These are phyloP conservation scores for Penicillium sp. DNA, from an alignment of 2,329 filamentous ascomycete genomes.

Conservation along the genomic window DNA sequence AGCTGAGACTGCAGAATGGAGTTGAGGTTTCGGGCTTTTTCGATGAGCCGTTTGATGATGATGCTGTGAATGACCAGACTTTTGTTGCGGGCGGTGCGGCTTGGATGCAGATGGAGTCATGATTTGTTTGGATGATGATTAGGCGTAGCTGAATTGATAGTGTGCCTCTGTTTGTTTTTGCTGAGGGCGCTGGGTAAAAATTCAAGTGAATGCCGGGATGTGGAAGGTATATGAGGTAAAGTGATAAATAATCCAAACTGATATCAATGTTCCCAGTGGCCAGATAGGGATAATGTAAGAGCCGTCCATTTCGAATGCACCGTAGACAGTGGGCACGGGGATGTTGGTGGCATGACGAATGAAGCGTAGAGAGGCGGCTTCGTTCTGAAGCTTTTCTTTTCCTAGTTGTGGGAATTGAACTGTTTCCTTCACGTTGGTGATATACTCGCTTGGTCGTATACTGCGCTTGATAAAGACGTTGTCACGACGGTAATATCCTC, in stretches of 20 bases:
- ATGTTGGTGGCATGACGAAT: conserved; percentile 9
- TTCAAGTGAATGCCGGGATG: no score
- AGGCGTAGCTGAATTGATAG: no score
- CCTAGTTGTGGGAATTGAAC: conserved; percentile 7
- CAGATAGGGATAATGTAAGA: neutral
- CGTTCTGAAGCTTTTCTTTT: conserved; percentile 16
- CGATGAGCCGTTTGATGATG: neutral
- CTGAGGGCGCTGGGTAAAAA: no score
- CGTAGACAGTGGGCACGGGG: conserved; percentile 12
- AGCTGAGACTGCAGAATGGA: neutral
- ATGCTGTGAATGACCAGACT: neutral
- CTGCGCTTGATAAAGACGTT: conserved; percentile 8
- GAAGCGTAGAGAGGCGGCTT: conserved; percentile 9
- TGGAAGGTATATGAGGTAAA: neutral
- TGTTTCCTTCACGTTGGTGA: neutral
- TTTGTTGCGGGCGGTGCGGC: neutral
- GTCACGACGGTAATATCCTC: conserved; percentile 9
- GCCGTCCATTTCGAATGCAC: conserved; percentile 10
- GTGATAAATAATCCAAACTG: neutral
- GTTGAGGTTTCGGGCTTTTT: neutral
- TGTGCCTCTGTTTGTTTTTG: no score
- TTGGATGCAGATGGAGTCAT: neutral
- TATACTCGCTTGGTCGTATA: conserved; percentile 9
- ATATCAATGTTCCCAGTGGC: no score
- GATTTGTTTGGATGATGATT: neutral